Percentiles rank a stretch among this genome's conserved stretches.
phyloP scores from a whole-genome alignment of 2,329 filamentous ascomycete genomes.

The Cercospora nicotianae region DNA sequence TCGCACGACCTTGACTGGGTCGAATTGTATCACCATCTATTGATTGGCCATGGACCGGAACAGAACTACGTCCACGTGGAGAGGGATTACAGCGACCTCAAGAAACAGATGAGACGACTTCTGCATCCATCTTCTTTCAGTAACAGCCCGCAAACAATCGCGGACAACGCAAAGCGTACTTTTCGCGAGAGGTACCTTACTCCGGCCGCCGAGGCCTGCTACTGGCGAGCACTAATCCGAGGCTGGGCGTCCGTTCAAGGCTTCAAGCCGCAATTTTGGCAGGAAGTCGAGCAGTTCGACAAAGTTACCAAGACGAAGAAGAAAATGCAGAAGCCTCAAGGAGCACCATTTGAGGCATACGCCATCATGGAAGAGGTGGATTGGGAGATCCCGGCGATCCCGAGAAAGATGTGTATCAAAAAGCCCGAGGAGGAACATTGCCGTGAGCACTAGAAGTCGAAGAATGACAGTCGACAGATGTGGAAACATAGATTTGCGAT shows the following conservation, averaged over 20 bases:
- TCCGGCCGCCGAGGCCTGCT: conserved; percentile 35
- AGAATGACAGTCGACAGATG: background rate
- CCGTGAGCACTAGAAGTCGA: conserved; percentile 4
- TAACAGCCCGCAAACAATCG: conserved; percentile 28
- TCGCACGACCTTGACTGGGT: conserved; percentile 36
- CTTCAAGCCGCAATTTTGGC: conserved; percentile 31
- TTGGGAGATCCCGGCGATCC: conserved; percentile 34
- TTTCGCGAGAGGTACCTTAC: conserved; percentile 35
- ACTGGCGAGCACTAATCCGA: conserved; percentile 36
- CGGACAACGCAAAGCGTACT: conserved; percentile 28
- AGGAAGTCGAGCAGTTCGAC: conserved; percentile 24
- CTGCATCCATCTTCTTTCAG: conserved; percentile 26
- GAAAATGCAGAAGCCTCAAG: conserved; percentile 27
- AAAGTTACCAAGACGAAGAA: conserved; percentile 25
- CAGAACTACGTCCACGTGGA: conserved; percentile 36
- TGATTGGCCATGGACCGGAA: conserved; percentile 28
- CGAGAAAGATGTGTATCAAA: conserved; percentile 15
- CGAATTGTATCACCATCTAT: conserved; percentile 34
- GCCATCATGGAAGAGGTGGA: conserved; percentile 36
- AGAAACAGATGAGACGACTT: conserved; percentile 28
- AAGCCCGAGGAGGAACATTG: conserved; percentile 9
- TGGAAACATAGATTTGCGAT: background rate
- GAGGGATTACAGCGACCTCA: conserved; percentile 34
- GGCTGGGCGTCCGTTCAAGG: conserved; percentile 50
- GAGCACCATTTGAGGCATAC: conserved; percentile 36